Percentiles rank a stretch among this genome's conserved stretches.
Evolutionary conservation across 768 basidiomycete genomes (phyloP).

Genomic region (Leccinum disarticulatum): DNA sequence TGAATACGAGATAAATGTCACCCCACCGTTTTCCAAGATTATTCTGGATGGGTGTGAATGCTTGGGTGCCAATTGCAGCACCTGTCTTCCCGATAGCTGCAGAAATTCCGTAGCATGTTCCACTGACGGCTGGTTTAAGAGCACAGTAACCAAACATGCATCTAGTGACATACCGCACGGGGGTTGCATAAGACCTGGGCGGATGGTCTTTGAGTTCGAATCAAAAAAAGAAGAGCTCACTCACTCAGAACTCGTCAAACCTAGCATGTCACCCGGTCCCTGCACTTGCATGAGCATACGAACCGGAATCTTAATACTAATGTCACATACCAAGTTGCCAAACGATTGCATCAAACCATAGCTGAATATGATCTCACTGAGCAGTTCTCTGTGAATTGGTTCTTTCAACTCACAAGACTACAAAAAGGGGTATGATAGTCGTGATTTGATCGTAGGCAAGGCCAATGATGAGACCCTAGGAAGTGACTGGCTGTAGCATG

Average conservation of each 20-base stretch:
- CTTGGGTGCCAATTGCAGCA: slow-evolving; percentile 70
- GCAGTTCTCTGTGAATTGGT: not conserved
- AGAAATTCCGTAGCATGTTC: slow-evolving; percentile 68
- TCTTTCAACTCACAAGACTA: slow-evolving; percentile 53
- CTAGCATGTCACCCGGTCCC: slow-evolving; percentile 74
- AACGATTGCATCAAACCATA: slow-evolving; percentile 73
- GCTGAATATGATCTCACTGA: slow-evolving; percentile 30
- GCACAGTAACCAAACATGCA: not conserved
- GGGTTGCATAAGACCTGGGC: slow-evolving; percentile 58
- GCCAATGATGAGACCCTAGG: slow-evolving; percentile 53
- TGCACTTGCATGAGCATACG: slow-evolving; percentile 24
- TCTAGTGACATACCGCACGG: slow-evolving; percentile 46
- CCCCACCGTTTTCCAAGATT: slow-evolving; percentile 63
- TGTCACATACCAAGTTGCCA: slow-evolving; percentile 55
- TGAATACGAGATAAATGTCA: not conserved
- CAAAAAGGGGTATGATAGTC: slow-evolving; percentile 60
- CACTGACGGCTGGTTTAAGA: slow-evolving; percentile 35
- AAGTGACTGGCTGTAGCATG: not conserved
- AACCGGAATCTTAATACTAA: not conserved
- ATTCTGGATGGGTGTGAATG: slow-evolving; percentile 65
- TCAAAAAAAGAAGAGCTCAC: slow-evolving; percentile 22
- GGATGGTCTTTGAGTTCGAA: slow-evolving; percentile 5
- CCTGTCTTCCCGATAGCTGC: slow-evolving; percentile 71
- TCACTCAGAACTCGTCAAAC: slow-evolving; percentile 65
- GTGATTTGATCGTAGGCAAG: slow-evolving; percentile 62